These are phyloP conservation scores for Penicillium cosmopolitanum DNA, from an alignment of 495 filamentous ascomycete genomes.

Conservation along the genomic window DNA sequence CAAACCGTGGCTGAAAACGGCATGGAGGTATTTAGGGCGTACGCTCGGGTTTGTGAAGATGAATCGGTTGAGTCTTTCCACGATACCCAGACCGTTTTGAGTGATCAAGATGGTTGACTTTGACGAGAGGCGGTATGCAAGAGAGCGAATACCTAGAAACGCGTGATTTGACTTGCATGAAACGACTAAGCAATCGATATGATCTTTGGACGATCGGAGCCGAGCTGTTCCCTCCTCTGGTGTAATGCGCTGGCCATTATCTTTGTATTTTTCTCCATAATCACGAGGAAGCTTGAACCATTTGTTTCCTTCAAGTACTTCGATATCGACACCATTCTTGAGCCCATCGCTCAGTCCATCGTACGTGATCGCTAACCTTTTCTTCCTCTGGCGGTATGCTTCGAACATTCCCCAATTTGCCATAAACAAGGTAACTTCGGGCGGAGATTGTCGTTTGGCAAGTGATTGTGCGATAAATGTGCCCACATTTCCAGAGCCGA, in stretches of 20 bases:
- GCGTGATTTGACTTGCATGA: conserved; percentile 64
- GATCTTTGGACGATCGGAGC: conserved; percentile 29
- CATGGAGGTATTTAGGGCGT: conserved; percentile 77
- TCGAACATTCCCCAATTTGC: conserved; percentile 40
- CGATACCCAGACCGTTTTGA: conserved; percentile 80
- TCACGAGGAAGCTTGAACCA: conserved; percentile 38
- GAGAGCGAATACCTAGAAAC: conserved; percentile 54
- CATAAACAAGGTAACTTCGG: conserved; percentile 61
- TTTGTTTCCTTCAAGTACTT: conserved; percentile 26
- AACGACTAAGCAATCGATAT: conserved; percentile 79
- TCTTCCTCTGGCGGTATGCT: conserved; percentile 32
- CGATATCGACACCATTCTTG: conserved; percentile 47
- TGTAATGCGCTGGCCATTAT: conserved; percentile 1
- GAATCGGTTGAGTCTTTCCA: conserved; percentile 69
- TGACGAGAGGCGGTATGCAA: conserved; percentile 68
- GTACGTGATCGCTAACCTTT: conserved; percentile 34
- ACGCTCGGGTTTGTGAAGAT: conserved; percentile 66
- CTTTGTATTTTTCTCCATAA: conserved; percentile 19
- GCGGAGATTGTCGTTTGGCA: conserved; percentile 57
- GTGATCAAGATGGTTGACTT: conserved; percentile 78
- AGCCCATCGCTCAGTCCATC: conserved; percentile 43
- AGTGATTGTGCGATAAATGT: conserved; percentile 64
- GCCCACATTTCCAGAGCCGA: conserved; percentile 62
- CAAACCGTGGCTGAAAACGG: conserved; percentile 69
- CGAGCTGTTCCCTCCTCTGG: conserved; percentile 11